These are phyloP conservation scores for Funneliformis geosporum DNA, from an alignment of 192 early-diverging fungal genomes.

Conservation along the genomic window DNA sequence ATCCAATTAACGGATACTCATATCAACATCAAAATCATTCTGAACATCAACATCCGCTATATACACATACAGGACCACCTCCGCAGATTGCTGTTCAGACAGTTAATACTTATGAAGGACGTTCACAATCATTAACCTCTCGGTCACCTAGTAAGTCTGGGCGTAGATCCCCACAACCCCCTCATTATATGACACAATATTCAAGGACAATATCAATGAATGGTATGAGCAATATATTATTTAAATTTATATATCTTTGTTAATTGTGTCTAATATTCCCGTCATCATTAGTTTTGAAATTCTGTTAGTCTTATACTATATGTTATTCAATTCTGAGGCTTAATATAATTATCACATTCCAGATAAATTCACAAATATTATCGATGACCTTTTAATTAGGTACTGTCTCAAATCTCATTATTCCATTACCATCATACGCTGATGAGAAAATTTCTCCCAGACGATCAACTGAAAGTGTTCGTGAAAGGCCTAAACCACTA, in stretches of 20 bases:
- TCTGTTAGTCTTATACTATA: background rate
- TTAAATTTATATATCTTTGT: background rate
- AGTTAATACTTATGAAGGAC: background rate
- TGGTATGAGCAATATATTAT: slow-evolving; percentile 4
- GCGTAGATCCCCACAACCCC: background rate
- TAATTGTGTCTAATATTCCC: background rate
- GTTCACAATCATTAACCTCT: background rate
- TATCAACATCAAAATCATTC: background rate
- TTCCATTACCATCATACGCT: slow-evolving; percentile 12
- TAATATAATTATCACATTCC: background rate
- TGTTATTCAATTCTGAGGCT: background rate
- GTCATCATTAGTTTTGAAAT: background rate
- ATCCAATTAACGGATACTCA: background rate
- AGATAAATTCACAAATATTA: slow-evolving; percentile 22
- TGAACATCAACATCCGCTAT: background rate
- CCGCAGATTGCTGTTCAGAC: slow-evolving; percentile 4
- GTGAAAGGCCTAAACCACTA: slow-evolving; percentile 32
- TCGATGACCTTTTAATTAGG: slow-evolving; percentile 21
- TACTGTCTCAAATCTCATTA: slow-evolving; percentile 18
- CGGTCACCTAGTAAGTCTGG: background rate
- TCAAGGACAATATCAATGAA: background rate
- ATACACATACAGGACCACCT: background rate
- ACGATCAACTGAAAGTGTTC: slow-evolving; percentile 38
- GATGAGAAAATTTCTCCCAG: slow-evolving; percentile 2
- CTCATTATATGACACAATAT: background rate